These are phyloP conservation scores for Camellia oleifera DNA, from an alignment of 179 eudicot genomes.

Conservation along the genomic window DNA sequence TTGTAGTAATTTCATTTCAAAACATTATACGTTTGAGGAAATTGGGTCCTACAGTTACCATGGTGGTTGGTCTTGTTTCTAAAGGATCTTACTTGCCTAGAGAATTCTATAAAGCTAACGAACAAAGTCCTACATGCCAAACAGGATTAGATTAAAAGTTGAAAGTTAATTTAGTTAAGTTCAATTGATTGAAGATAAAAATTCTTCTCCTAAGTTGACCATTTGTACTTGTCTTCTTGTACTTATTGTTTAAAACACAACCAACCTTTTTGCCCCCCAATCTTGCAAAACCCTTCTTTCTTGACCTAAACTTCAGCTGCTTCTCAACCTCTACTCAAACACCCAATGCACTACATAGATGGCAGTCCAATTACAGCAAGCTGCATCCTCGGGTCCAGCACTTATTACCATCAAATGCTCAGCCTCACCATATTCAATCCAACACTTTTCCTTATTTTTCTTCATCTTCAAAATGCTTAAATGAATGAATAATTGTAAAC, in stretches of 20 bases:
- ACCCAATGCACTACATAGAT: background rate
- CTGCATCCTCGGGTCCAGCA: background rate
- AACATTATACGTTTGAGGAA: too few relatives aligned
- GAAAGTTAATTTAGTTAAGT: too few relatives aligned
- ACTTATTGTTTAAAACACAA: too few relatives aligned
- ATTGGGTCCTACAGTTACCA: too few relatives aligned
- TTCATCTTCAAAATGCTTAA: background rate
- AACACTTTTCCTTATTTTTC: background rate
- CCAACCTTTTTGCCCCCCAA: too few relatives aligned
- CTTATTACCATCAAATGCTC: background rate
- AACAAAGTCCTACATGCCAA: background rate
- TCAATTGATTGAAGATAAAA: too few relatives aligned
- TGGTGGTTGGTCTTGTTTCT: background rate
- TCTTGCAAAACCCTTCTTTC: background rate
- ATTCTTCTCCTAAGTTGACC: too few relatives aligned
- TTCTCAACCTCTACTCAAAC: background rate
- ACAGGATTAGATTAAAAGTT: background rate
- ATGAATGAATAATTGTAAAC: background rate
- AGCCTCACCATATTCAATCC: background rate
- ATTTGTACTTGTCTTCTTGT: too few relatives aligned
- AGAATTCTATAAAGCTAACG: background rate
- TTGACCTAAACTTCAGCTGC: background rate
- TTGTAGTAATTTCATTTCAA: too few relatives aligned
- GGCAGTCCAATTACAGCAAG: background rate
- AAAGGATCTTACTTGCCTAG: background rate